Evolutionary conservation across 2,329 filamentous ascomycete genomes (phyloP).

Genomic region (Botryotinia calthae): DNA sequence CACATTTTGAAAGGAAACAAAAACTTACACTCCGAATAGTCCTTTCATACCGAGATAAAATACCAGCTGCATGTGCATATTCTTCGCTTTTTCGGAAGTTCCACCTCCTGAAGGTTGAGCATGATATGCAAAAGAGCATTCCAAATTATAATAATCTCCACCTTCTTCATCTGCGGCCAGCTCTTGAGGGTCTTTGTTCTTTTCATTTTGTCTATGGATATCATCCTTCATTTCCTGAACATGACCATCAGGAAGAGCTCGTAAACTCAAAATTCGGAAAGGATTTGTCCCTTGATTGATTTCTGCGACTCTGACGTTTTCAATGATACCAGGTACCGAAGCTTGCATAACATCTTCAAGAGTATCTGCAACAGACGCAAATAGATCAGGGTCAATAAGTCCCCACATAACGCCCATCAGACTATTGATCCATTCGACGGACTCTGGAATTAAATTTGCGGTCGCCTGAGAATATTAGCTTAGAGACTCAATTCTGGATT

Average conservation of each 20-base stretch:
- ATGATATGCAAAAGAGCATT: conserved; percentile 88
- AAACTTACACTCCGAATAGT: conserved; percentile 34
- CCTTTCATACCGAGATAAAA: conserved; percentile 74
- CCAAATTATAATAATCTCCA: conserved; percentile 89
- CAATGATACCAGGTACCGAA: conserved; percentile 84
- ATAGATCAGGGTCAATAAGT: conserved; percentile 92
- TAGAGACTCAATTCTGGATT: no score
- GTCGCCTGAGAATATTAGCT: conserved; percentile 52
- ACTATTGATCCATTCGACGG: conserved; percentile 95
- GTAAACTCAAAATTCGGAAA: conserved; percentile 80
- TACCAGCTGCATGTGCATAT: conserved; percentile 95
- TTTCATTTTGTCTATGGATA: conserved; percentile 74
- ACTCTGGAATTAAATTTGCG: conserved; percentile 86
- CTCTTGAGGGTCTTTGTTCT: conserved; percentile 81
- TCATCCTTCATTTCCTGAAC: conserved; percentile 79
- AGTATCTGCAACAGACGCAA: conserved; percentile 83
- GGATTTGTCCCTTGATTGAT: conserved; percentile 94
- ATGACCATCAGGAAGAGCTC: conserved; percentile 78
- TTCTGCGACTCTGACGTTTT: conserved; percentile 91
- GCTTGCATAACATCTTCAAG: conserved; percentile 96
- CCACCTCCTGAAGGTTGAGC: conserved; percentile 70
- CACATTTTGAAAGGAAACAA: background rate
- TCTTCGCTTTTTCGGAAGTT: conserved; percentile 78
- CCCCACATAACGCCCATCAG: conserved; percentile 83
- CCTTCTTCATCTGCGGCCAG: conserved; percentile 86